Conservation (phyloP, 441 rosid genomes). For the Syzygium syzygioides region DNA sequence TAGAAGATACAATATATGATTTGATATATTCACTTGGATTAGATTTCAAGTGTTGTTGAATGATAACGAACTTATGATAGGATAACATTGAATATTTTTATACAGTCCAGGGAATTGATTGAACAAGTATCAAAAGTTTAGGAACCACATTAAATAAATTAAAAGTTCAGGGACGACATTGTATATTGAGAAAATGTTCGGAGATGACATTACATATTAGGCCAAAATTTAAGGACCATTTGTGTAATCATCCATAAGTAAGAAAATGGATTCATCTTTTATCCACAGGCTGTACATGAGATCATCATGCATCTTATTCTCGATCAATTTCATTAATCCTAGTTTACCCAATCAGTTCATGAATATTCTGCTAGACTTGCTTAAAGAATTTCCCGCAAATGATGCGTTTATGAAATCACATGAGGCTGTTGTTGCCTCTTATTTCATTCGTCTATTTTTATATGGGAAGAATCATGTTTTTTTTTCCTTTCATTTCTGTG, state of each 20-base stretch:
- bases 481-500: neutral
- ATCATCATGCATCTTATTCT: neutral
- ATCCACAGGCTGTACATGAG: neutral
- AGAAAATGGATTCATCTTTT: neutral
- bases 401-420: neutral
- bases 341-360: neutral
- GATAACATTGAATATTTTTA: neutral
- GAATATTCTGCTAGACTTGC: neutral
- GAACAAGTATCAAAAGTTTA: neutral
- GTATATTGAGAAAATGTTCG: fast-evolving
- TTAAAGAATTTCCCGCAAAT: neutral
- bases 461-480: neutral
- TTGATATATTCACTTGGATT: neutral
- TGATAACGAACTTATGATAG: neutral
- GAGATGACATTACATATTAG: fast-evolving
- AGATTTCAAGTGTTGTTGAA: neutral
- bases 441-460: neutral
- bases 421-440: neutral
- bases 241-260: neutral
- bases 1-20: neutral
- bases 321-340: neutral
- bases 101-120: fast-evolving
- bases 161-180: neutral
- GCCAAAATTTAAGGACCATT: neutral
- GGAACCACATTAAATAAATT: fast-evolving